These are phyloP conservation scores for Byssothecium circinans DNA, from an alignment of 2,329 filamentous ascomycete genomes.

Conservation along the genomic window DNA sequence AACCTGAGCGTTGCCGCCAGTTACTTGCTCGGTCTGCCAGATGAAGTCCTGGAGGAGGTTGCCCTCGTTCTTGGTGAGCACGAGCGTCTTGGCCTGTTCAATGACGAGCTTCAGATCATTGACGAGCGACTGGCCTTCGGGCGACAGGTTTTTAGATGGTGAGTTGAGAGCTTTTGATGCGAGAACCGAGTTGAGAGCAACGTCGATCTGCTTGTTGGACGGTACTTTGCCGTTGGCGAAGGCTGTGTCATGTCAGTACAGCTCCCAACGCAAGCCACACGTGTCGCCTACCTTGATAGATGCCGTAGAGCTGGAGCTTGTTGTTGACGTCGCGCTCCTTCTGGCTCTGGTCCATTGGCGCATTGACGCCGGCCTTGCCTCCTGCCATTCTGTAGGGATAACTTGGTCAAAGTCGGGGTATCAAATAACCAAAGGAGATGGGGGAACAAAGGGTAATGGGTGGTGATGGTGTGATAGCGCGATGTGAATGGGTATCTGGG, in stretches of 20 bases:
- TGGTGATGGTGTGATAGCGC: not conserved
- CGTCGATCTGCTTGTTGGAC: slow-evolving; percentile 94
- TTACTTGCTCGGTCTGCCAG: slow-evolving; percentile 83
- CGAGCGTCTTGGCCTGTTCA: slow-evolving; percentile 77
- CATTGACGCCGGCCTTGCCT: slow-evolving; percentile 60
- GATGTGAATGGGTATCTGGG: too few species aligned
- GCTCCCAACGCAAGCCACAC: slow-evolving; percentile 16
- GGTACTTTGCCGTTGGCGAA: slow-evolving; percentile 90
- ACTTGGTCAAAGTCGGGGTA: slow-evolving; percentile 4
- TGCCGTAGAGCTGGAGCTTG: slow-evolving; percentile 95
- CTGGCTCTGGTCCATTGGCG: slow-evolving; percentile 69
- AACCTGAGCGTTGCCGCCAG: slow-evolving; percentile 60
- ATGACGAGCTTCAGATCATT: slow-evolving; percentile 78
- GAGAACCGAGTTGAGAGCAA: slow-evolving; percentile 87
- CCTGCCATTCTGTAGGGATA: slow-evolving; percentile 10
- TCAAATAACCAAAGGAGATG: slow-evolving; percentile 5
- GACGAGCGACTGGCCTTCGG: slow-evolving; percentile 79
- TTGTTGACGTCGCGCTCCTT: slow-evolving; percentile 86
- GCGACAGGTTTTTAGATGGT: slow-evolving; percentile 76
- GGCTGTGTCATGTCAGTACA: slow-evolving; percentile 52
- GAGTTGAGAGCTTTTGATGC: slow-evolving; percentile 68
- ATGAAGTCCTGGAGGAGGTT: slow-evolving; percentile 96
- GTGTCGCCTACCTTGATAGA: slow-evolving; percentile 61
- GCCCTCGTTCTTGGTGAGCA: slow-evolving; percentile 92
- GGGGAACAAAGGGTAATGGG: not conserved